A percentile compares a stretch with the other conserved stretches of the same genome.
phyloP scores from a whole-genome alignment of 1,139 yeast species.

The Saccharomyces uvarum region DNA sequence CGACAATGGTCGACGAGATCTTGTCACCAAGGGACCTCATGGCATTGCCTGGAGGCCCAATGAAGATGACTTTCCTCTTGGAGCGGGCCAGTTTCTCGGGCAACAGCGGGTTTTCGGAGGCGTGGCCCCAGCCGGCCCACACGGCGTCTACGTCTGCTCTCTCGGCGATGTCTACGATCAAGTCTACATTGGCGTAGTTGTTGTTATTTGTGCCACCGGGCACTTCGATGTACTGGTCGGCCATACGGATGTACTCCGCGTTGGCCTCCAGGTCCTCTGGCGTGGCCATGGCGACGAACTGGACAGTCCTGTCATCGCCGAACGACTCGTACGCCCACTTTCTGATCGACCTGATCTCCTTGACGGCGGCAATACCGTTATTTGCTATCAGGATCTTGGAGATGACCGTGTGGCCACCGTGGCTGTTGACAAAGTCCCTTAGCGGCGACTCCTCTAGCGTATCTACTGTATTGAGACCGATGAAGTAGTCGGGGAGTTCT shows the following conservation, averaged over 20 bases:
- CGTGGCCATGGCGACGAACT: slow-evolving; percentile 96
- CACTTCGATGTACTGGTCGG: slow-evolving; percentile 95
- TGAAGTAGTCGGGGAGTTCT: slow-evolving; percentile 3
- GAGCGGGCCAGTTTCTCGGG: slow-evolving; percentile 92
- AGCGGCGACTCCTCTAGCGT: slow-evolving; percentile 65
- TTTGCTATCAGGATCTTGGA: slow-evolving; percentile 85
- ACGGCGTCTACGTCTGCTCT: slow-evolving; percentile 95
- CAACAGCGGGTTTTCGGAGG: slow-evolving; percentile 89
- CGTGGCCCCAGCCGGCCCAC: slow-evolving; percentile 99
- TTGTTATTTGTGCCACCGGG: slow-evolving; percentile 99
- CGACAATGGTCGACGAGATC: slow-evolving; percentile 93
- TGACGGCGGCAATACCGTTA: slow-evolving; percentile 98
- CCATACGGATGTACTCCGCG: slow-evolving; percentile 97
- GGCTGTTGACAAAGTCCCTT: slow-evolving; percentile 74
- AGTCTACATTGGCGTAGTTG: slow-evolving; percentile 94
- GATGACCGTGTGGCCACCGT: slow-evolving; percentile 94
- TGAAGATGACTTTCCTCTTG: slow-evolving; percentile 78
- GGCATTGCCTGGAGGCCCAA: slow-evolving; percentile 98
- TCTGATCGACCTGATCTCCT: slow-evolving; percentile 92
- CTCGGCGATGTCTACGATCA: slow-evolving; percentile 94
- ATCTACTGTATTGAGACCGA: slow-evolving; percentile 40
- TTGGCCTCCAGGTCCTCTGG: slow-evolving; percentile 96
- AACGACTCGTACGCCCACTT: slow-evolving; percentile 99
- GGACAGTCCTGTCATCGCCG: slow-evolving; percentile 88
- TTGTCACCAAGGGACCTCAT: slow-evolving; percentile 98